These are phyloP conservation scores for Leptodontidium sp. DNA, from an alignment of 2,329 filamentous ascomycete species.

Conservation along the genomic window DNA sequence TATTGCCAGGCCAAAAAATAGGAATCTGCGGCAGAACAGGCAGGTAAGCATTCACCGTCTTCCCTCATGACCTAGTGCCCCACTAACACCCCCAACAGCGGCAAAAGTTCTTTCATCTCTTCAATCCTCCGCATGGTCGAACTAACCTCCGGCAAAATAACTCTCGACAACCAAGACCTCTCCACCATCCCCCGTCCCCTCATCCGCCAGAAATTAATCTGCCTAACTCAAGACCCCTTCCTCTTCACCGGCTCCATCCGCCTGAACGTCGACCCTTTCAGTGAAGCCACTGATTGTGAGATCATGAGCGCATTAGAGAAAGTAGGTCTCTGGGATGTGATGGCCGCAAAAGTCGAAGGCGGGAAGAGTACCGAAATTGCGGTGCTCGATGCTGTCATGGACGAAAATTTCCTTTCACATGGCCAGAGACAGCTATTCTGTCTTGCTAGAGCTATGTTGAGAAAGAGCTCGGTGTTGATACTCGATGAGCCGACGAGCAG, in stretches of 20 bases:
- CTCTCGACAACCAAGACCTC: constrained; percentile 18
- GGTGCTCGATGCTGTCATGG: constrained; percentile 18
- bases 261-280: constrained; percentile 50
- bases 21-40: constrained; percentile 56
- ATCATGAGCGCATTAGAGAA: constrained; percentile 84
- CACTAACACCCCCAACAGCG: constrained; percentile 26
- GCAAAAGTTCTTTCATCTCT: constrained; percentile 57
- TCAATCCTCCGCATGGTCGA: constrained; percentile 73
- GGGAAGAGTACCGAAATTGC: not conserved
- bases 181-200: constrained; percentile 48
- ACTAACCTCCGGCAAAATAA: constrained; percentile 67
- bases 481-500: constrained; percentile 46
- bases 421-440: constrained; percentile 58
- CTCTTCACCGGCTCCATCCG: constrained; percentile 50
- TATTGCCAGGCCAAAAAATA: constrained; percentile 54
- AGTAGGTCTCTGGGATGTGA: constrained; percentile 62
- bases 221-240: constrained; percentile 54
- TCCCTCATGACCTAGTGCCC: not conserved
- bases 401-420: constrained; percentile 47
- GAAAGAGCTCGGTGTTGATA: constrained; percentile 44
- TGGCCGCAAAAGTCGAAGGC: constrained; percentile 19
- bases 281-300: constrained; percentile 59
- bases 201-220: constrained; percentile 52
- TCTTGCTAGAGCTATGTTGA: constrained; percentile 55
- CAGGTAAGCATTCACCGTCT: constrained; percentile 34